phyloP scores from a whole-genome alignment of 768 basidiomycete genomes.

The Pisolithus tinctorius region DNA sequence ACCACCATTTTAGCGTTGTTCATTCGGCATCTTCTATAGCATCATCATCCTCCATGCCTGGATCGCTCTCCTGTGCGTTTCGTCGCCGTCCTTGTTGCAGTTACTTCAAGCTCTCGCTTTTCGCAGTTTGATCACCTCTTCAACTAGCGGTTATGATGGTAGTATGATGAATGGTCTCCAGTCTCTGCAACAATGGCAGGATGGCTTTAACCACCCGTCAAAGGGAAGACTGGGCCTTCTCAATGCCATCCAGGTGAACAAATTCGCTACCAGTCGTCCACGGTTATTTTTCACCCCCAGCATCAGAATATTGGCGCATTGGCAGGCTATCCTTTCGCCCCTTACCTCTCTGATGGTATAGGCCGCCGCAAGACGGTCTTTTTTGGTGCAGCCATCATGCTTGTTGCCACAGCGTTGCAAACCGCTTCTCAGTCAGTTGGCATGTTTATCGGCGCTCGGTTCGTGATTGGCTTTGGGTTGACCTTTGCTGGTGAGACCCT shows the following conservation, averaged over 20 bases:
- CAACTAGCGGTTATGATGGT: constrained; percentile 71
- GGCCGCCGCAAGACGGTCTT: constrained; percentile 63
- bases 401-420: constrained; percentile 59
- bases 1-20: background rate
- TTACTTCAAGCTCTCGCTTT: background rate
- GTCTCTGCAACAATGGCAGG: constrained; percentile 54
- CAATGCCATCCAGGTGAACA: constrained; percentile 63
- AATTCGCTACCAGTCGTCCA: background rate
- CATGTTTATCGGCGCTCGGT: constrained; percentile 80
- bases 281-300: background rate
- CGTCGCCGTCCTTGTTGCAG: background rate
- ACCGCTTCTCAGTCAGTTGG: constrained; percentile 63
- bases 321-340: constrained; percentile 63
- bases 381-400: constrained; percentile 67
- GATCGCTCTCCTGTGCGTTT: constrained; percentile 57
- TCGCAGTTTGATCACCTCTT: constrained; percentile 62
- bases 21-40: constrained; percentile 24
- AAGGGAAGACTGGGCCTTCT: constrained; percentile 58
- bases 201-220: constrained; percentile 53
- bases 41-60: constrained; percentile 60
- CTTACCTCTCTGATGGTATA: constrained; percentile 64
- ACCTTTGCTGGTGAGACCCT: constrained; percentile 51
- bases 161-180: constrained; percentile 81
- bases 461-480: constrained; percentile 72
- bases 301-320: constrained; percentile 61